phyloP scores from a whole-genome alignment of 2,329 filamentous ascomycete species.

The Ceratocystis papillata region DNA sequence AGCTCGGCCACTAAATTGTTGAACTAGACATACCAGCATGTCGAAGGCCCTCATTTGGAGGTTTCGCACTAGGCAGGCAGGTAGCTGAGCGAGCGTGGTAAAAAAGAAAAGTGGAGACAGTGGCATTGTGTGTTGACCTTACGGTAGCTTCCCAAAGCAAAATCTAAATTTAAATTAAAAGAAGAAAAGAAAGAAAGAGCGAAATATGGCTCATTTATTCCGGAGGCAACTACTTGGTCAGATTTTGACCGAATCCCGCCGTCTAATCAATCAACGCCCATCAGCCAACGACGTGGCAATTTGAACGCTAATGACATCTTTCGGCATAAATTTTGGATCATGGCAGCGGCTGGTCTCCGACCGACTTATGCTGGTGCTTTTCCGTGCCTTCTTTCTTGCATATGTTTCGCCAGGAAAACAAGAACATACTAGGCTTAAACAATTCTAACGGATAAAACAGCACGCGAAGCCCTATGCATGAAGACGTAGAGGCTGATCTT shows the following conservation, averaged over 20 bases:
- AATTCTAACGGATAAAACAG: too few species aligned
- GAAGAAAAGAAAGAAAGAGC: background rate
- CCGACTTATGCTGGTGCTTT: background rate
- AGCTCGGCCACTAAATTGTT: background rate
- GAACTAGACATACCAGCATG: background rate
- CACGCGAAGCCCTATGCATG: too few species aligned
- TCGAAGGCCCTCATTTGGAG: background rate
- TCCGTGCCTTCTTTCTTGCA: background rate
- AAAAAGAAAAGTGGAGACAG: background rate
- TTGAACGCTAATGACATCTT: background rate
- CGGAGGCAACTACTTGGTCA: background rate
- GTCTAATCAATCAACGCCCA: background rate
- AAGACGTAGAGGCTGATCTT: background rate
- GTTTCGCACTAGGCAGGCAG: background rate
- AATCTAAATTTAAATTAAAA: slow-evolving; percentile 8
- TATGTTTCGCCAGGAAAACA: background rate
- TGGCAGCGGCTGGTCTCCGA: background rate
- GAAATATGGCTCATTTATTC: background rate
- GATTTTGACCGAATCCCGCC: background rate
- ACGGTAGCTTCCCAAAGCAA: background rate
- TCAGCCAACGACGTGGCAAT: background rate
- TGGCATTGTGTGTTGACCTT: background rate
- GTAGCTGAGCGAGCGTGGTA: background rate
- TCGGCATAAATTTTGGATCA: background rate
- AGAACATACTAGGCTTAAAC: background rate